phyloP scores from a whole-genome alignment of 169 alveolate species.

The Eimeria necatrix region DNA sequence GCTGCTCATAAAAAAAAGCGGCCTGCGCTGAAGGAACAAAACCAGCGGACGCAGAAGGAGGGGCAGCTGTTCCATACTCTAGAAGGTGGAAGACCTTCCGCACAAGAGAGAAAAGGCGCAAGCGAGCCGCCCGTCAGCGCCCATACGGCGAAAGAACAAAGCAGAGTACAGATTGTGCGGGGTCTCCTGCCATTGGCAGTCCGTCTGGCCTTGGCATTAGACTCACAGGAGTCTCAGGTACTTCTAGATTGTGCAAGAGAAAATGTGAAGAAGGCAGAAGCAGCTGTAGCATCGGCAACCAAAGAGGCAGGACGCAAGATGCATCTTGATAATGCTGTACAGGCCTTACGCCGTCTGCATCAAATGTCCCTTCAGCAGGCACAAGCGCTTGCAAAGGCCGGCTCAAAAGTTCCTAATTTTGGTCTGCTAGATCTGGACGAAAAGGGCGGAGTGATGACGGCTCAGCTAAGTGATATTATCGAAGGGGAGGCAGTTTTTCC shows the following conservation, averaged over 20 bases:
- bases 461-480: background rate
- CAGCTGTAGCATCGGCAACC: background rate
- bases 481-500: constrained; percentile 1
- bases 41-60: background rate
- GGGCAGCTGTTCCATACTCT: background rate
- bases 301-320: background rate
- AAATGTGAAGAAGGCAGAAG: background rate
- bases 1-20: background rate
- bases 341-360: constrained; percentile 24
- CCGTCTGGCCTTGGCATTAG: constrained; percentile 45
- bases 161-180: background rate
- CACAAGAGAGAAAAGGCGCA: background rate
- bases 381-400: background rate
- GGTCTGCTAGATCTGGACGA: background rate
- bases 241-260: background rate
- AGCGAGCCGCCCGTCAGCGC: background rate
- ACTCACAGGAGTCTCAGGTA: constrained; percentile 3
- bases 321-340: background rate
- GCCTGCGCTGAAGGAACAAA: background rate
- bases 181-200: constrained; percentile 19
- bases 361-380: constrained; percentile 13
- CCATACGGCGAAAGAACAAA: background rate
- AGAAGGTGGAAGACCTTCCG: background rate
- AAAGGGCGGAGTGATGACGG: background rate
- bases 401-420: background rate